Evolutionary conservation across 495 filamentous ascomycete species (phyloP).

Genomic region (Podospora bellae-mahoneyi): DNA sequence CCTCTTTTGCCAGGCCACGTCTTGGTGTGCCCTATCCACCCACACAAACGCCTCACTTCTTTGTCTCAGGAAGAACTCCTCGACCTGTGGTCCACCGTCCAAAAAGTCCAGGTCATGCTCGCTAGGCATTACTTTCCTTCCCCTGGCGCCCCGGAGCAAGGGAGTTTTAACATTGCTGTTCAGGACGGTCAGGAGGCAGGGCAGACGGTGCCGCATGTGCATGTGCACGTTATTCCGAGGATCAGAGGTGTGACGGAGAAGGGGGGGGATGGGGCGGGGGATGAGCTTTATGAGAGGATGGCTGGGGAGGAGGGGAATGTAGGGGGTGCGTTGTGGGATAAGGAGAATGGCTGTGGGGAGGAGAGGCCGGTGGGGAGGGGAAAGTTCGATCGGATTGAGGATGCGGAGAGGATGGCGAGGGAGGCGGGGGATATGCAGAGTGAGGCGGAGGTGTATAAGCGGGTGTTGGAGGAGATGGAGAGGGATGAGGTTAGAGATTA

Average conservation of each 20-base stretch:
- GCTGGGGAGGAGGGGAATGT: slow-evolving; percentile 85
- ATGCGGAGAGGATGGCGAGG: slow-evolving; percentile 66
- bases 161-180: slow-evolving; percentile 83
- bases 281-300: slow-evolving; percentile 73
- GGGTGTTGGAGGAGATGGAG: slow-evolving; percentile 38
- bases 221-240: slow-evolving; percentile 89
- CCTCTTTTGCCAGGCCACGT: slow-evolving; percentile 92
- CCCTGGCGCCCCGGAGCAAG: slow-evolving; percentile 26
- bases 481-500: slow-evolving; percentile 23
- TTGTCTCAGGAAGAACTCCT: slow-evolving; percentile 68
- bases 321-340: slow-evolving; percentile 55
- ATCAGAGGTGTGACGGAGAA: slow-evolving; percentile 43
- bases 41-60: slow-evolving; percentile 70
- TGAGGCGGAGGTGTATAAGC: slow-evolving; percentile 67
- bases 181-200: slow-evolving; percentile 88
- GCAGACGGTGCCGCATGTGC: slow-evolving; percentile 86
- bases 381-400: slow-evolving; percentile 55
- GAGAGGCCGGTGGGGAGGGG: slow-evolving; percentile 42
- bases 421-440: slow-evolving; percentile 70
- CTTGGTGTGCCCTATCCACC: slow-evolving; percentile 65
- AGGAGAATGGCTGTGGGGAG: slow-evolving; percentile 5
- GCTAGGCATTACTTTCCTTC: slow-evolving; percentile 63
- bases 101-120: slow-evolving; percentile 73
- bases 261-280: slow-evolving; percentile 47
- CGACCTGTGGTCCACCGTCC: slow-evolving; percentile 82